phyloP scores from a whole-genome alignment of 73 alveolate species.

The Paramecium biaurelia region DNA sequence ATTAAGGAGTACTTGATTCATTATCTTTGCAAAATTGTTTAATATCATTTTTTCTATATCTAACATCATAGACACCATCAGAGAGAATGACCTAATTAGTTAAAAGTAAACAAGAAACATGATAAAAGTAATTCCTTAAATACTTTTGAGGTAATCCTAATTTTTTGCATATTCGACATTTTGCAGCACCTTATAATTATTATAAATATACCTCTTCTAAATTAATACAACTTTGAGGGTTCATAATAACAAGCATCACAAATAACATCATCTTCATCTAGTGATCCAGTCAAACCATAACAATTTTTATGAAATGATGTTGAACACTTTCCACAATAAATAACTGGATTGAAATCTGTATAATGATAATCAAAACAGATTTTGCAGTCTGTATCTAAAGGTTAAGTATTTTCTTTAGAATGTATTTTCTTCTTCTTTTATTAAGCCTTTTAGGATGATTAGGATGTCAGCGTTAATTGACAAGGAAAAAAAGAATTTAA shows the following conservation, averaged over 20 bases:
- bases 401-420: background rate
- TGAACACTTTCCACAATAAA: conserved; percentile 1
- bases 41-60: background rate
- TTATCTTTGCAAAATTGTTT: background rate
- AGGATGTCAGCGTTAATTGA: background rate
- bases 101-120: conserved; percentile 24
- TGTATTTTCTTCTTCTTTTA: background rate
- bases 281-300: background rate
- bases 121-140: background rate
- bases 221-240: background rate
- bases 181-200: background rate
- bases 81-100: background rate
- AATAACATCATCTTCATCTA: background rate
- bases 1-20: background rate
- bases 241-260: conserved; percentile 1
- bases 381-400: conserved; percentile 38
- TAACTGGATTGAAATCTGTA: conserved; percentile 3
- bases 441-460: background rate
- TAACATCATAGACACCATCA: background rate
- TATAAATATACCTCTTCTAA: background rate
- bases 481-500: background rate
- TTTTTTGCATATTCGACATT: conserved; percentile 12
- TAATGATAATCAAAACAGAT: conserved; percentile 31
- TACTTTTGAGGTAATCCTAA: background rate
- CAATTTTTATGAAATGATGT: conserved; percentile 38